These are phyloP conservation scores for Triangularia verruculosa DNA, from an alignment of 2,329 filamentous ascomycete genomes.

Conservation along the genomic window DNA sequence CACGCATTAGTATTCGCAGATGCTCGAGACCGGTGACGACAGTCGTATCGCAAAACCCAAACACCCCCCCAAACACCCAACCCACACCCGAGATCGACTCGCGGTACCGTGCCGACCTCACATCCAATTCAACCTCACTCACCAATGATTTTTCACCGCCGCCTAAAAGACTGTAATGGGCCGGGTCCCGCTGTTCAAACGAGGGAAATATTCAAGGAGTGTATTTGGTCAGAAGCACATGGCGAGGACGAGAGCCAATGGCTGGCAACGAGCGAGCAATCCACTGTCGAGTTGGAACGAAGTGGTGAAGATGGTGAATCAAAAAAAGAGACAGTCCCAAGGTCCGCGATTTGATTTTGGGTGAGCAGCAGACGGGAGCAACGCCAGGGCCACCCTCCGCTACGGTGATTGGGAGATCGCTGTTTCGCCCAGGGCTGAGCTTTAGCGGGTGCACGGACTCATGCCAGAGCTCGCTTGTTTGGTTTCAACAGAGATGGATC, in stretches of 20 bases:
- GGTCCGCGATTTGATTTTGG: constrained; percentile 6
- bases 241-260: constrained; percentile 27
- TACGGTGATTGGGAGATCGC: constrained; percentile 10
- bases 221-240: constrained; percentile 14
- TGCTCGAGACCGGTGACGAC: background rate
- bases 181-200: constrained; percentile 18
- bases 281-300: constrained; percentile 16
- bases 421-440: constrained; percentile 6
- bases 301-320: constrained; percentile 6
- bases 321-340: background rate
- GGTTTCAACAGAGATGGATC: background rate
- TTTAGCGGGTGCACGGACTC: constrained; percentile 17
- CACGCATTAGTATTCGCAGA: constrained; percentile 14
- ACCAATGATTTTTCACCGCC: constrained; percentile 23
- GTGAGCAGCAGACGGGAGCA: constrained; percentile 6
- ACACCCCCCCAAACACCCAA: constrained; percentile 23
- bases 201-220: constrained; percentile 18
- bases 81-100: constrained; percentile 15
- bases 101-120: background rate
- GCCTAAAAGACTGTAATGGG: constrained; percentile 19
- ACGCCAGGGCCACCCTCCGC: background rate
- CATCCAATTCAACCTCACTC: background rate
- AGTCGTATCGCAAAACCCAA: constrained; percentile 12
- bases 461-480: background rate
- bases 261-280: constrained; percentile 24